Conservation (phyloP, 2,329 filamentous ascomycete genomes). For the Fusarium buxicola region DNA sequence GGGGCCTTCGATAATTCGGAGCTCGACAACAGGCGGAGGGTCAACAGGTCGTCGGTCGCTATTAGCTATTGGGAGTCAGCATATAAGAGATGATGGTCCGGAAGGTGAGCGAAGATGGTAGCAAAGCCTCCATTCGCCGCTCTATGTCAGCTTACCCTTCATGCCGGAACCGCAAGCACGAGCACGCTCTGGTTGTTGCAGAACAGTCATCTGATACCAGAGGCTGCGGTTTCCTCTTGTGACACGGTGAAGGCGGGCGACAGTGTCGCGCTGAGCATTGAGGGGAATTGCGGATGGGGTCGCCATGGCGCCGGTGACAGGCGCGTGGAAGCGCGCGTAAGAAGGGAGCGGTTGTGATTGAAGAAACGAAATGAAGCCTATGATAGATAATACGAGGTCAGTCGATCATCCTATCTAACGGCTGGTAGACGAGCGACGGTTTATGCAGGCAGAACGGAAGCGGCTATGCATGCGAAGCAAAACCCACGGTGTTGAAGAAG, state of each 20-base stretch:
- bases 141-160: slow-evolving; percentile 76
- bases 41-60: slow-evolving; percentile 90
- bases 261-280: slow-evolving; percentile 49
- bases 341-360: slow-evolving; percentile 22
- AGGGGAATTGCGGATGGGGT: slow-evolving; percentile 48
- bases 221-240: slow-evolving; percentile 82
- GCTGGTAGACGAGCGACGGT: neutral
- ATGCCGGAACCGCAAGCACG: slow-evolving; percentile 95
- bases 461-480: slow-evolving; percentile 20
- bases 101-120: neutral
- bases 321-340: slow-evolving; percentile 16
- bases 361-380: slow-evolving; percentile 27
- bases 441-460: slow-evolving; percentile 8
- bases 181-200: slow-evolving; percentile 94
- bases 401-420: slow-evolving; percentile 9
- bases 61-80: slow-evolving; percentile 50
- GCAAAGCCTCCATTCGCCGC: neutral
- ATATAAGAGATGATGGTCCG: neutral
- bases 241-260: slow-evolving; percentile 60
- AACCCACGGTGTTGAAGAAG: slow-evolving; percentile 22
- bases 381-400: slow-evolving; percentile 17
- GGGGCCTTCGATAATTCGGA: slow-evolving; percentile 83
- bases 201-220: slow-evolving; percentile 84
- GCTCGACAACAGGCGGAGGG: slow-evolving; percentile 91
- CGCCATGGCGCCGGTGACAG: slow-evolving; percentile 46